phyloP scores from a whole-genome alignment of 305 asterid genomes.

The Withania somnifera region DNA sequence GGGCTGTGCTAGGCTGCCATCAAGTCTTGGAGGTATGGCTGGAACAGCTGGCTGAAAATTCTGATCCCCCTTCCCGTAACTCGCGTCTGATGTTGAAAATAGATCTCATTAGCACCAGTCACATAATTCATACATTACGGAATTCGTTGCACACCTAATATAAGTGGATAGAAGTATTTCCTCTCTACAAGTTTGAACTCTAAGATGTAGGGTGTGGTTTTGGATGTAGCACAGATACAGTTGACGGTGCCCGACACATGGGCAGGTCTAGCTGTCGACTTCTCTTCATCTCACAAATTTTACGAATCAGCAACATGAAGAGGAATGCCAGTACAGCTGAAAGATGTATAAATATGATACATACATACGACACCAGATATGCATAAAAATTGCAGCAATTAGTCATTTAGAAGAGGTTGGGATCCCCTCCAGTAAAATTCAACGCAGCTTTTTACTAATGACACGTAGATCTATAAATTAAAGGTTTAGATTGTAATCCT shows the following conservation, averaged over 20 bases:
- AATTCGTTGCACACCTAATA: neutral
- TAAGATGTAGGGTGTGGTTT: neutral
- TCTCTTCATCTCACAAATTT: neutral
- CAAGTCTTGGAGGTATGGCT: slow-evolving; percentile 31
- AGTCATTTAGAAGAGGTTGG: neutral
- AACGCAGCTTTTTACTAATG: neutral
- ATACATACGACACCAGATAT: neutral
- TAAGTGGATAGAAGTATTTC: neutral
- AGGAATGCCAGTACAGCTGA: neutral
- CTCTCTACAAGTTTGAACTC: neutral
- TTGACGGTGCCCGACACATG: neutral
- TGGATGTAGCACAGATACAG: neutral
- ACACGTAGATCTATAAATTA: neutral
- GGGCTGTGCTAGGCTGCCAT: slow-evolving; percentile 34
- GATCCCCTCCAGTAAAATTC: neutral
- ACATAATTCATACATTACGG: neutral
- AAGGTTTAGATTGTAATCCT: neutral
- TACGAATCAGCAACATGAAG: neutral
- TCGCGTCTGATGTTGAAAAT: slow-evolving; percentile 36
- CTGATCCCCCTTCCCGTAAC: slow-evolving; percentile 16
- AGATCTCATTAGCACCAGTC: slow-evolving; percentile 7
- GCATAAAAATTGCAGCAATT: neutral
- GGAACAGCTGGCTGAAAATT: slow-evolving; percentile 33
- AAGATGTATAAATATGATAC: neutral
- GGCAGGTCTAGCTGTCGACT: neutral